Base-by-base conservation (phyloP, 1,284 basidiomycete species). In the Grifola frondosa region DNA sequence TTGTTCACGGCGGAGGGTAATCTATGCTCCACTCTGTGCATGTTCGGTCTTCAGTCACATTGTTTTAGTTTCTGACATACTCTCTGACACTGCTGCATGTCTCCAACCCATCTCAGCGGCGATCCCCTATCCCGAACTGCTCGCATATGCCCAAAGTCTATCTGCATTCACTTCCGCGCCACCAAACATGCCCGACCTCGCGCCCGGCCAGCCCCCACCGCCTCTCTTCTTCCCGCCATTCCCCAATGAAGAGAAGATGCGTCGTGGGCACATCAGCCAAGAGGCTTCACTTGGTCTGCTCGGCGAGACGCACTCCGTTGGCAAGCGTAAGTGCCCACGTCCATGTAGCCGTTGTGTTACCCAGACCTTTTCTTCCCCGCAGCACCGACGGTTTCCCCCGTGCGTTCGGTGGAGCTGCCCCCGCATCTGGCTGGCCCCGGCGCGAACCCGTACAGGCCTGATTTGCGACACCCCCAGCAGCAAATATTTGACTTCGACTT, bases 211-310 rank as follows among this genome's bases (percentile, higher is more conserved):
- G 57, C 80, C 80, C 12, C 83, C 84, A 2, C 80, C 84, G 11
- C 83, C 84, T 6, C 58, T 87, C 29, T 89, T 91, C 72, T 88
- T 88, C 67, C 88, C 88, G 17, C 88, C 88, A 9, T 91, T 90
- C 61, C 88, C 88, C 1, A 89, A 88, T 58, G 88, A 90, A 68
- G 88, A 88, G 61, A 89, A 88, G 64, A 89, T 91, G 87, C 80
- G 87, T 30, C 73, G 79, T 26, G 88, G 88, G 0, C 76, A 76
- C 45, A 77, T 91, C 63, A 88, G 86, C 58, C 78, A 80, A 19
- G 85, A 90, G 60, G 84, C 80, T 17, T 85, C 88, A 1, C 71
- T 91, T 39, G 88, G 84, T 4, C 60, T 78, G 26, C 70, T 86
- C 29, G 88, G 88, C 23, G 88, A 91, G 66, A 87, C 81, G 4